phyloP scores from a whole-genome alignment of 495 filamentous ascomycete species.

The Pyronema omphalodes region DNA sequence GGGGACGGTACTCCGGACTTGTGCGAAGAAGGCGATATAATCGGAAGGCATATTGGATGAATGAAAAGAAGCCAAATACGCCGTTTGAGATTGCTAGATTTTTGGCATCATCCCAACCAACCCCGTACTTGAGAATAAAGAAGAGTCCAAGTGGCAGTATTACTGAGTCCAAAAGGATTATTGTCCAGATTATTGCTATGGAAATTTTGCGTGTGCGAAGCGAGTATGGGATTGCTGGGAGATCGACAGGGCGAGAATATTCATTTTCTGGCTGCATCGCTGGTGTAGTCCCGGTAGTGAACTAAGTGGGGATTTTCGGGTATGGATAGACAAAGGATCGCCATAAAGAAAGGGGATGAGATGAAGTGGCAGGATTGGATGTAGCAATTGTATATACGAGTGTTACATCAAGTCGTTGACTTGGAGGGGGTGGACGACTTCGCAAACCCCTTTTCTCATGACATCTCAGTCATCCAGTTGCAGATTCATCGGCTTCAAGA shows the following conservation, averaged over 20 bases:
- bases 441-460: too few relatives aligned
- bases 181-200: conserved; percentile 10
- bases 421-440: too few relatives aligned
- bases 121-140: conserved; percentile 13
- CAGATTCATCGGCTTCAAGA: too few relatives aligned
- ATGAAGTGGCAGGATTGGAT: too few relatives aligned
- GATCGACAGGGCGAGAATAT: not conserved
- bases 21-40: conserved; percentile 8
- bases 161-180: conserved; percentile 10
- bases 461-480: too few relatives aligned
- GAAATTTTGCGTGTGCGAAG: conserved; percentile 10
- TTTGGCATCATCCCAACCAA: conserved; percentile 7
- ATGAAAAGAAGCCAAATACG: conserved; percentile 12
- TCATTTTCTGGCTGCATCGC: too few relatives aligned
- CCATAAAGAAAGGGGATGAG: too few relatives aligned
- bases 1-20: conserved; percentile 8
- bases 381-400: too few relatives aligned
- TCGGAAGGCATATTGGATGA: conserved; percentile 12
- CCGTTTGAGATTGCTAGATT: conserved; percentile 11
- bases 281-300: too few relatives aligned
- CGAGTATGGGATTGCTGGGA: conserved; percentile 13
- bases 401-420: too few relatives aligned
- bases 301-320: too few relatives aligned
- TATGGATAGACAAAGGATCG: too few relatives aligned
- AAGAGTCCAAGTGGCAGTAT: conserved; percentile 12